Percentiles rank a stretch among this genome's conserved stretches.
Conservation (phyloP, 768 basidiomycete genomes). For the Tricholoma flavovirens region DNA sequence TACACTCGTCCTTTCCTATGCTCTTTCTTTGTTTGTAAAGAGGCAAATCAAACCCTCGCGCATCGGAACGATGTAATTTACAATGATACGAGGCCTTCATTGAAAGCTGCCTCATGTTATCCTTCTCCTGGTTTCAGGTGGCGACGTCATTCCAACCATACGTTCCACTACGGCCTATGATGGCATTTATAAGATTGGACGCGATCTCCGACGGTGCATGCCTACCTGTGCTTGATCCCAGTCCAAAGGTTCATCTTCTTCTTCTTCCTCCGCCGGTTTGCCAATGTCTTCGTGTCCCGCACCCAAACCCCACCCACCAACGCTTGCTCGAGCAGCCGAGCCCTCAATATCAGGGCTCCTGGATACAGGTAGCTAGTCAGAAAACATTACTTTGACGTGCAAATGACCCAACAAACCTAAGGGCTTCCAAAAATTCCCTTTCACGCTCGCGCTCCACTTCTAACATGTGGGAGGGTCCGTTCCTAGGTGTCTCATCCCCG, state of each 20-base stretch:
- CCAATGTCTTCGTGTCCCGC: constrained; percentile 46
- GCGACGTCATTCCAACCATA: constrained; percentile 50
- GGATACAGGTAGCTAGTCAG: constrained; percentile 1
- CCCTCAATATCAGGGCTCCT: constrained; percentile 51
- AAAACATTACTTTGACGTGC: not conserved
- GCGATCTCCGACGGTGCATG: not conserved
- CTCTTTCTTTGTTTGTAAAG: too few relatives aligned
- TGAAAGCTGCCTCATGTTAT: constrained; percentile 13
- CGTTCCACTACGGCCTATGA: constrained; percentile 48
- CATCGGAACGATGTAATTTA: not conserved
- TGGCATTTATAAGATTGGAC: not conserved
- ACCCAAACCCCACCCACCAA: constrained; percentile 76
- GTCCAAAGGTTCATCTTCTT: constrained; percentile 58
- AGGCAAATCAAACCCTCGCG: too few relatives aligned
- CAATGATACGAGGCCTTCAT: not conserved
- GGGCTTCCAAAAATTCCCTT: constrained; percentile 50
- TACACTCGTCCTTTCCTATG: too few relatives aligned
- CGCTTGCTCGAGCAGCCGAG: constrained; percentile 37
- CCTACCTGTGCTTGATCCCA: constrained; percentile 68
- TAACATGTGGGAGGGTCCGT: constrained; percentile 29
- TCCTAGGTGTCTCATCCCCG: constrained; percentile 53
- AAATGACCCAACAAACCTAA: constrained; percentile 29
- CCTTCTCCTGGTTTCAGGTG: constrained; percentile 26
- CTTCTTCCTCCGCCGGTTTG: constrained; percentile 49
- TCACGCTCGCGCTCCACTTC: constrained; percentile 44